Evolutionary conservation across 768 basidiomycete species (phyloP), one percentile per base, ranked within the genome.

Genomic region (Termitomyces sp.): DNA sequence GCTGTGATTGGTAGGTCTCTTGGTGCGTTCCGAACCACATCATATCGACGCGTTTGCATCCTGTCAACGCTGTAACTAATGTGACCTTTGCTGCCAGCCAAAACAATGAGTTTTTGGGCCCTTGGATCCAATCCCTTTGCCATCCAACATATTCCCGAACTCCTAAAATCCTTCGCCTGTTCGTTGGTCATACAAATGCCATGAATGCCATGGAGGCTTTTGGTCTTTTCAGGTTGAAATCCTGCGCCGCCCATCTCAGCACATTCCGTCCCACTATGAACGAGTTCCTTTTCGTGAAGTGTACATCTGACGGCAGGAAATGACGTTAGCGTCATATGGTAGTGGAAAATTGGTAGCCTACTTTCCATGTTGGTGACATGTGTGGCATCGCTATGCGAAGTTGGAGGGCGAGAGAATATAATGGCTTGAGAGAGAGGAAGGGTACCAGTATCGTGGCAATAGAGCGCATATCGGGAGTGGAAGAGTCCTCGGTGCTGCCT

Each of bases 371-470:
- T 19, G 21, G n/a, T 37, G 26, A 15, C 17, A 51, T 46, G 43
- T 30, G n/a, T 28, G 37, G 37, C 28, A 33, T 28, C 19, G 5
- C 30, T 28, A 14, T 31, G 45, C 28, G 5, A 31, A n/a, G n/a
- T 38, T 17, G 58, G 58, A 55, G 31, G 15, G 58, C 50, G 10
- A 59, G 31, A 11, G 49, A 41, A n/a, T 28, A 43, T 38, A 47
- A 5, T 12, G 21, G 40, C 35, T n/a, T 23, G 31, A 55, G 30
- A 23, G 53, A 37, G 21, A 48, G 10, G 9, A 59, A 30, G 10
- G n/a, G 19, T 10, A 41, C 15, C 28, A 54, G n/a, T 19, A 54
- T 30, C 21, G 44, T 11, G 38, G 43, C 19, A 44, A 49, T 23
- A 50, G 41, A 50, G 30, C 47, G 57, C 53, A 58, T 58, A 15